These are phyloP conservation scores for Yamadazyma triangularis DNA, from an alignment of 1,139 yeast genomes.

Conservation along the genomic window DNA sequence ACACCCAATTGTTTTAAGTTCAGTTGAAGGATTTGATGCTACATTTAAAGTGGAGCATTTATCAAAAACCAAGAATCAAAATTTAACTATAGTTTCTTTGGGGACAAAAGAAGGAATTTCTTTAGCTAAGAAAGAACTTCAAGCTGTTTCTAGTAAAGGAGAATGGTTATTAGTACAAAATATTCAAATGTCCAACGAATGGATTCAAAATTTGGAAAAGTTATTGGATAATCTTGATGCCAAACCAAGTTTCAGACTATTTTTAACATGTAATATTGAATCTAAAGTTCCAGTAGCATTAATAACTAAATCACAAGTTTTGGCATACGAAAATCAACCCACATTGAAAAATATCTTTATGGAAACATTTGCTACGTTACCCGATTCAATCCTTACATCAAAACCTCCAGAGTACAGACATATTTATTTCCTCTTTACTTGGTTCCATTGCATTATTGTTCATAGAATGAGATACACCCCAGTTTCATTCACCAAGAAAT, in stretches of 20 bases:
- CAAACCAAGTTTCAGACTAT: constrained; percentile 40
- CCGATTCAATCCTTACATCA: constrained; percentile 13
- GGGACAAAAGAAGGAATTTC: constrained; percentile 70
- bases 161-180: constrained; percentile 76
- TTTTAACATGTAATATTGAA: constrained; percentile 55
- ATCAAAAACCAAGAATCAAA: constrained; percentile 23
- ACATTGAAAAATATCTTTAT: constrained; percentile 51
- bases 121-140: constrained; percentile 53
- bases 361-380: constrained; percentile 34
- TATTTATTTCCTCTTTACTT: constrained; percentile 52
- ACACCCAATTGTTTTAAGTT: constrained; percentile 50
- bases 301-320: constrained; percentile 45
- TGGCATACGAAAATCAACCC: constrained; percentile 58
- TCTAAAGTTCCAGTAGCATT: constrained; percentile 50
- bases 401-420: constrained; percentile 44
- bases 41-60: constrained; percentile 48
- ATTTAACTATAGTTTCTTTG: constrained; percentile 54
- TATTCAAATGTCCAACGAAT: constrained; percentile 64
- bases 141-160: constrained; percentile 41
- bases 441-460: constrained; percentile 65
- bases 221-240: constrained; percentile 24
- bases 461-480: constrained; percentile 62
- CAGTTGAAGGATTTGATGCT: constrained; percentile 66
- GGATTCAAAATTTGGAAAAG: constrained; percentile 57
- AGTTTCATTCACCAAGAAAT: constrained; percentile 53